Conservation (phyloP, 768 basidiomycete species). For the Ramaria rubella region DNA sequence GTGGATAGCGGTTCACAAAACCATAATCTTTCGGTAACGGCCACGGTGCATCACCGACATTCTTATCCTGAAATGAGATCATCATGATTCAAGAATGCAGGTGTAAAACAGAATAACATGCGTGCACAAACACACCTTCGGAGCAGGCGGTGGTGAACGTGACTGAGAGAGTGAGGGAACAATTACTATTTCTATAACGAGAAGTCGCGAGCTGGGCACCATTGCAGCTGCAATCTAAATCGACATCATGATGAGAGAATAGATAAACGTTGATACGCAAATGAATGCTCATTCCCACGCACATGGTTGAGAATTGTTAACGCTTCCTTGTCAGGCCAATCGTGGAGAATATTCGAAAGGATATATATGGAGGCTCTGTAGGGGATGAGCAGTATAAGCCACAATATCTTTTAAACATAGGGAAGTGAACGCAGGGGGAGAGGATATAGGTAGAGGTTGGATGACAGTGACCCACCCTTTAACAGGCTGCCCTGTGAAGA, state of each 20-base stretch:
- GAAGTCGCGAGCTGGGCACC: conserved; percentile 2
- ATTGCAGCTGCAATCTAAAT: conserved; percentile 10
- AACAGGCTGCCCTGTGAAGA: conserved; percentile 6
- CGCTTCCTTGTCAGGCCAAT: no score
- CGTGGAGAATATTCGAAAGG: no score
- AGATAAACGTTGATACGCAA: background rate
- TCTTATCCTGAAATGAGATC: no score
- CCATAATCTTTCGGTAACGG: conserved; percentile 9
- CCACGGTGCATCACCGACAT: background rate
- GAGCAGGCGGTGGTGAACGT: background rate
- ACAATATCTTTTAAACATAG: no score
- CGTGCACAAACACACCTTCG: no score
- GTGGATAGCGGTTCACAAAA: conserved; percentile 2
- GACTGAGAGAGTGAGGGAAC: background rate
- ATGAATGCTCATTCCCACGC: background rate
- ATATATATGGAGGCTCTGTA: no score
- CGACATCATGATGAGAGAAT: background rate
- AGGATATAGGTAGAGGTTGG: background rate
- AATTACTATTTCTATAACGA: conserved; percentile 2
- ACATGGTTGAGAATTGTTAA: no score
- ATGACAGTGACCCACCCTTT: conserved; percentile 8
- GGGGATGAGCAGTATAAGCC: no score
- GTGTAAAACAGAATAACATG: no score
- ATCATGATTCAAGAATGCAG: no score
- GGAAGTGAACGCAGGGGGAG: no score